These are phyloP conservation scores for Metschnikowia similis DNA, from an alignment of 805 yeast species.

Conservation along the genomic window DNA sequence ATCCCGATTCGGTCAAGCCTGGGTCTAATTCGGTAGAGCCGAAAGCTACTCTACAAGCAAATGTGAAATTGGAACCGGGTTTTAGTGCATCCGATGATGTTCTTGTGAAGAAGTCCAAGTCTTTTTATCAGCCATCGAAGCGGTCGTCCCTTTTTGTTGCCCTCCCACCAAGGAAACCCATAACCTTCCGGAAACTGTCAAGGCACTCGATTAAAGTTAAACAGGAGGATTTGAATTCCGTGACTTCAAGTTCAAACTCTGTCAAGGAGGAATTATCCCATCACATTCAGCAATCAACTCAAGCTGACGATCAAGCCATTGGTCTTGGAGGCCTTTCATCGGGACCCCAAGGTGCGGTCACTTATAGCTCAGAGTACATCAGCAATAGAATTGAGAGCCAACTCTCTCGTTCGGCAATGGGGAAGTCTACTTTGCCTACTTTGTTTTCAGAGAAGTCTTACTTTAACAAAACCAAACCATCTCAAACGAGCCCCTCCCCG, in stretches of 20 bases:
- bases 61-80: background rate
- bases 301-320: background rate
- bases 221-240: background rate
- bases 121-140: slow-evolving; percentile 23
- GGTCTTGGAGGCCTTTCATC: background rate
- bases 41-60: background rate
- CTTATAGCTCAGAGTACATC: background rate
- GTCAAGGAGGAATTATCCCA: background rate
- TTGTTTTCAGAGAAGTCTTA: slow-evolving; percentile 2
- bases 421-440: background rate
- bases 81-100: background rate
- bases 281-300: background rate
- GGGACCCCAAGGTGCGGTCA: background rate
- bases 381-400: slow-evolving; percentile 1
- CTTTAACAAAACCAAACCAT: slow-evolving; percentile 1
- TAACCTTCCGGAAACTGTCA: slow-evolving; percentile 14
- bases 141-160: slow-evolving; percentile 33
- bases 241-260: background rate
- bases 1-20: background rate
- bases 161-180: slow-evolving; percentile 37
- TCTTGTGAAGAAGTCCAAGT: background rate
- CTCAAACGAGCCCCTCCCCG: background rate
- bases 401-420: background rate
- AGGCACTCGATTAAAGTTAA: slow-evolving; percentile 15
- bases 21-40: background rate